phyloP scores from a whole-genome alignment of 805 yeast species.

The Pichia eremophila region DNA sequence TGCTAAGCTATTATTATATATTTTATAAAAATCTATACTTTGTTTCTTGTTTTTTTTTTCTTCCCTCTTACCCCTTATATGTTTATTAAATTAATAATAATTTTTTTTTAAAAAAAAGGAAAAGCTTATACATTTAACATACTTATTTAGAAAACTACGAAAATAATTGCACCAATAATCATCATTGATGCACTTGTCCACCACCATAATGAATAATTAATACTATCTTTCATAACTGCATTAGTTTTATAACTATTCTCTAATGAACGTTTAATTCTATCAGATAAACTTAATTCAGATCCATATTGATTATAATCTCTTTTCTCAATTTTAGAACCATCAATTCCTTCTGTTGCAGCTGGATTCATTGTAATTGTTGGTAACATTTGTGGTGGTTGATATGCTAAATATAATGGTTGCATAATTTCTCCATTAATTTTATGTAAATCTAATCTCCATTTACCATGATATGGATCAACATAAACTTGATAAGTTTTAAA shows the following conservation, averaged over 20 bases:
- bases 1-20: too few species aligned
- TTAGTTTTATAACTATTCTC: constrained; percentile 75
- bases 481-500: constrained; percentile 49
- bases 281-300: constrained; percentile 22
- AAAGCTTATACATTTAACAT: too few species aligned
- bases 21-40: too few species aligned
- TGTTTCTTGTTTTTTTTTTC: too few species aligned
- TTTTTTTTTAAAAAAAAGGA: too few species aligned
- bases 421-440: constrained; percentile 70
- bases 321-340: constrained; percentile 7
- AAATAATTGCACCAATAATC: constrained; percentile 23
- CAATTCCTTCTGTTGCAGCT: constrained; percentile 29
- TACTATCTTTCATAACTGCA: constrained; percentile 39
- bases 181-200: constrained; percentile 40
- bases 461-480: constrained; percentile 77
- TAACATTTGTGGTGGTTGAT: constrained; percentile 91
- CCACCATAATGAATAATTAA: constrained; percentile 46
- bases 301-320: constrained; percentile 10
- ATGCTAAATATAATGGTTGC: constrained; percentile 87
- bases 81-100: too few species aligned
- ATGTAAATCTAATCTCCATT: constrained; percentile 62
- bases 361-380: constrained; percentile 92
- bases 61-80: too few species aligned
- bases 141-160: constrained; percentile 1
- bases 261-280: constrained; percentile 57